Percentiles rank a stretch among this genome's conserved stretches.
Conservation (phyloP, 768 basidiomycete species). For the Daedaleopsis sinensis region DNA sequence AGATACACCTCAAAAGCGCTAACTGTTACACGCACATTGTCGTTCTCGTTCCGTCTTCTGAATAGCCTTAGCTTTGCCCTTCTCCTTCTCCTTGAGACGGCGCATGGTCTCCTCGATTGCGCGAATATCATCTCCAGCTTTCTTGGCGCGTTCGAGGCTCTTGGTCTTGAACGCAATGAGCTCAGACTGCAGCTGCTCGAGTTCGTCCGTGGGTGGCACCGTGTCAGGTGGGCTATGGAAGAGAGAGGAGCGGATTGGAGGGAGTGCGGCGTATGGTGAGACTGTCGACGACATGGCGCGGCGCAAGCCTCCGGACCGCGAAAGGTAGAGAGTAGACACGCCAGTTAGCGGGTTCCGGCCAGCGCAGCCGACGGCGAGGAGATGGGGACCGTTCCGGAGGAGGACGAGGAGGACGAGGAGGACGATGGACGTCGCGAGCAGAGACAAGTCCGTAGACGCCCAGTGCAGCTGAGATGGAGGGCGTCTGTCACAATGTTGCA, state of each 20-base stretch:
- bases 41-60: constrained; percentile 76
- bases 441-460: constrained; percentile 25
- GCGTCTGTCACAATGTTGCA: constrained; percentile 17
- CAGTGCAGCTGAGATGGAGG: constrained; percentile 1
- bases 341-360: neutral
- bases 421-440: constrained; percentile 24
- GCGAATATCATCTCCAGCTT: constrained; percentile 75
- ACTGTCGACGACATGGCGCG: constrained; percentile 65
- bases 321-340: constrained; percentile 1
- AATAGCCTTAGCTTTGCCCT: constrained; percentile 70
- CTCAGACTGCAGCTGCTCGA: constrained; percentile 65
- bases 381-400: neutral
- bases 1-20: neutral
- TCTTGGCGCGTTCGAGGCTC: constrained; percentile 65
- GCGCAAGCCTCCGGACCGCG: constrained; percentile 14
- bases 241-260: constrained; percentile 58
- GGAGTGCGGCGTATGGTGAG: constrained; percentile 48
- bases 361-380: constrained; percentile 1
- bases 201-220: constrained; percentile 74
- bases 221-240: constrained; percentile 65
- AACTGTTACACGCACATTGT: constrained; percentile 59
- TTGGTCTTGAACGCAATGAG: constrained; percentile 55
- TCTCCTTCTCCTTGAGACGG: constrained; percentile 74
- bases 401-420: constrained; percentile 2
- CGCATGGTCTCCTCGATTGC: constrained; percentile 78